phyloP scores from a whole-genome alignment of 2,329 filamentous ascomycete species.

The Alternaria postmessia region DNA sequence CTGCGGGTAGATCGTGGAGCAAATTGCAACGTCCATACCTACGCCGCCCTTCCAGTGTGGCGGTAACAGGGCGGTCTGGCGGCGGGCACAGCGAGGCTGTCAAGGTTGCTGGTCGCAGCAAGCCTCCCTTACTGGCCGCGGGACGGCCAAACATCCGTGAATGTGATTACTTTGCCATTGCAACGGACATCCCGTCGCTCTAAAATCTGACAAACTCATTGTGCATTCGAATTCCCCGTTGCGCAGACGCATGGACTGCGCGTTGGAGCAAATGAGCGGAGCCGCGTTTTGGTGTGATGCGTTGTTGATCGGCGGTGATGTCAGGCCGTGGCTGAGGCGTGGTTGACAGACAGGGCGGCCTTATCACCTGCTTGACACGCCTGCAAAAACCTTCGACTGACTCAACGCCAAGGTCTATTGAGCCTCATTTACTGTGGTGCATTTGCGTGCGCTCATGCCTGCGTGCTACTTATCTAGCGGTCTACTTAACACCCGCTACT shows the following conservation, averaged over 20 bases:
- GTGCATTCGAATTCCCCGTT: neutral
- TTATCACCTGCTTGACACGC: constrained; percentile 6
- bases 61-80: constrained; percentile 20
- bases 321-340: constrained; percentile 17
- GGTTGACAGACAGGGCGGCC: constrained; percentile 5
- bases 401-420: neutral
- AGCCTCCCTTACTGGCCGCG: constrained; percentile 20
- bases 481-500: neutral
- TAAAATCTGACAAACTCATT: constrained; percentile 4
- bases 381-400: neutral
- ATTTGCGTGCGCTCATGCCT: neutral
- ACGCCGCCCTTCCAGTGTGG: constrained; percentile 17
- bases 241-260: constrained; percentile 15
- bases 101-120: constrained; percentile 24
- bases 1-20: constrained; percentile 6
- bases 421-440: neutral
- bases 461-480: neutral
- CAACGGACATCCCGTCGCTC: constrained; percentile 7
- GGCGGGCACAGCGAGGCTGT: constrained; percentile 26
- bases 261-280: constrained; percentile 16
- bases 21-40: constrained; percentile 9
- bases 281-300: constrained; percentile 12
- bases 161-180: constrained; percentile 1
- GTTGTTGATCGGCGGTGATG: constrained; percentile 18
- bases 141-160: neutral